Base-by-base conservation (phyloP, 768 basidiomycete species). In the Coprinopsis strossmayeri region DNA sequence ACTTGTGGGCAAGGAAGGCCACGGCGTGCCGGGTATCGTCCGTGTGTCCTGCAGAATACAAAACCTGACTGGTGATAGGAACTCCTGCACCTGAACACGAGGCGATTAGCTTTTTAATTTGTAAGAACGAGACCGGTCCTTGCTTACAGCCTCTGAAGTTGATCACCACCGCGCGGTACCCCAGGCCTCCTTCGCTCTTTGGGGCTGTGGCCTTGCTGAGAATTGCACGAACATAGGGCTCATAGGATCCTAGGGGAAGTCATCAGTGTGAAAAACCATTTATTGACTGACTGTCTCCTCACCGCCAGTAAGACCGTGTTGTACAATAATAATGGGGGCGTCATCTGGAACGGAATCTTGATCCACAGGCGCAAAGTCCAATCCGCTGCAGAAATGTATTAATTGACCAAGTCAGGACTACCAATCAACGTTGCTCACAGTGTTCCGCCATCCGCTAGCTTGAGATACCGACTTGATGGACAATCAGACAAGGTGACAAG, bases 121-220 rank as follows among this genome's bases (percentile, higher is more conserved):
- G 52, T 20, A 39, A 35, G 21, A 24, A 46, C 49, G n/a, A n/a
- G n/a, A n/a, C n/a, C n/a, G n/a, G n/a, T n/a, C n/a, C n/a, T n/a
- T 26, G 77, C 85, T 60, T 58, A 88, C 92, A 95, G 60, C 92
- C 93, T 57, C 94, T 79, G 67, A 87, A 94, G 67, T 95, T 96
- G 61, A 94, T 77, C 7, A 97, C 91, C 11, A 87, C 84, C 3
- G 79, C 94, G 49, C 96, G 77, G 65, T 89, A 95, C 13, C 93
- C 92, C 46, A 95, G 69, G 1, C 94, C 95, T n/a, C 89, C 91
- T 57, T 87, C 71, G 34, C 77, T 74, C 5, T 82, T 74, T 23
- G 87, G 76, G 24, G 73, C 72, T 61, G 84, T 84, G 12, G 84
- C 85, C 50, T 80, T 84, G 43, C 78, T 76, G 2, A 98, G 70